Evolutionary conservation across 2,329 filamentous ascomycete species (phyloP).

Genomic region (Magnaporthiopsis rhizophila): DNA sequence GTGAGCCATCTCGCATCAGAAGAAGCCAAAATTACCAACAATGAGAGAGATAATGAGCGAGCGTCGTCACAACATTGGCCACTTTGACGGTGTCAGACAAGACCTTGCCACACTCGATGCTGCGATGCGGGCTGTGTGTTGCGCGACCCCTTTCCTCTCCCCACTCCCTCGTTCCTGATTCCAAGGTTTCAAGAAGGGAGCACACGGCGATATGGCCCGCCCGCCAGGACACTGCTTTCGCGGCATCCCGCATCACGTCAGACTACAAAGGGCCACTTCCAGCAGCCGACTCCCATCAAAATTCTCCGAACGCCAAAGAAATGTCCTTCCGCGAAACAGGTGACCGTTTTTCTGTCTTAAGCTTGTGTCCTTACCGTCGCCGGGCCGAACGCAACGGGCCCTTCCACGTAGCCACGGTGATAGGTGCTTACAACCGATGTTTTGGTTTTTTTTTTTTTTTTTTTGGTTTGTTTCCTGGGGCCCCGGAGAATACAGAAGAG

Average conservation of each 20-base stretch:
- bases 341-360: too few species aligned
- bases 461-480: too few species aligned
- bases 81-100: not conserved
- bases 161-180: not conserved
- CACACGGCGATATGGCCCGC: too few species aligned
- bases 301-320: not conserved
- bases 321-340: not conserved
- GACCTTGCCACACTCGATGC: not conserved
- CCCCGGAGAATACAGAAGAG: not conserved
- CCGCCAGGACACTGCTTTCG: too few species aligned
- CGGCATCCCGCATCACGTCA: not conserved
- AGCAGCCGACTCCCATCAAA: not conserved
- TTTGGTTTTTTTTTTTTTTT: too few species aligned
- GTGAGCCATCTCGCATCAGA: too few species aligned
- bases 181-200: not conserved
- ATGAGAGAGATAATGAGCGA: not conserved
- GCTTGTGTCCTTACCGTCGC: too few species aligned
- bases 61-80: not conserved
- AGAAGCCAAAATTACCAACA: not conserved
- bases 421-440: not conserved
- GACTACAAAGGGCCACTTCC: not conserved
- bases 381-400: not conserved
- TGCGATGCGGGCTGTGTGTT: not conserved
- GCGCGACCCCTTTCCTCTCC: too few species aligned
- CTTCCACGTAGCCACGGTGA: not conserved